These are phyloP conservation scores for Gamsiella multidivaricata DNA, from an alignment of 192 early-diverging fungal genomes.

Conservation along the genomic window DNA sequence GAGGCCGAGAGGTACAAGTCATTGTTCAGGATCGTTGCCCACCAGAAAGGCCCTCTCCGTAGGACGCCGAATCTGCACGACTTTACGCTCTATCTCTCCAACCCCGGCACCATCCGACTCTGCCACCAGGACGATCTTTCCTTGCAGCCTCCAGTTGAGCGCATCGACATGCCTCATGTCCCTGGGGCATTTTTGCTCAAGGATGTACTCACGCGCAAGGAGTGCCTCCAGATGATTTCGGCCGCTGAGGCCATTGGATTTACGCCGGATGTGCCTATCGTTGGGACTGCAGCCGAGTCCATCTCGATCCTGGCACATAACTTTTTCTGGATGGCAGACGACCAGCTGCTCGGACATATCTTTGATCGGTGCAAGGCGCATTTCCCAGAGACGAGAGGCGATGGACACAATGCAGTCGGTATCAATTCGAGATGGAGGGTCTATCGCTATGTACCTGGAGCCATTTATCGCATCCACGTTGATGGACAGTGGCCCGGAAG, in stretches of 20 bases:
- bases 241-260: conserved; percentile 71
- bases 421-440: conserved; percentile 73
- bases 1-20: conserved; percentile 37
- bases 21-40: conserved; percentile 62
- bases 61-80: conserved; percentile 69
- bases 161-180: conserved; percentile 63
- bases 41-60: conserved; percentile 66
- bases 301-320: conserved; percentile 71
- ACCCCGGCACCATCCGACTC: conserved; percentile 61
- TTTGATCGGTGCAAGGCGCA: conserved; percentile 60
- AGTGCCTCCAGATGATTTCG: conserved; percentile 68
- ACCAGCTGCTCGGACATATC: conserved; percentile 61
- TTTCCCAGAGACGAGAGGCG: conserved; percentile 62
- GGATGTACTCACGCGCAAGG: conserved; percentile 62
- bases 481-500: conserved; percentile 77
- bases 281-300: conserved; percentile 62
- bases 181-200: conserved; percentile 68
- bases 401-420: conserved; percentile 56
- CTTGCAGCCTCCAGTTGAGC: conserved; percentile 44
- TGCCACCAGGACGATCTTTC: conserved; percentile 18
- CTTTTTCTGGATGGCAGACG: conserved; percentile 76
- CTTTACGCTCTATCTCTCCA: conserved; percentile 68
- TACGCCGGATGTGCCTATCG: conserved; percentile 70
- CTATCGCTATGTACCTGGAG: conserved; percentile 73
- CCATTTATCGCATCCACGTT: conserved; percentile 73